Conservation (phyloP, 2,329 filamentous ascomycete species). For the Fusarium denticulatum region DNA sequence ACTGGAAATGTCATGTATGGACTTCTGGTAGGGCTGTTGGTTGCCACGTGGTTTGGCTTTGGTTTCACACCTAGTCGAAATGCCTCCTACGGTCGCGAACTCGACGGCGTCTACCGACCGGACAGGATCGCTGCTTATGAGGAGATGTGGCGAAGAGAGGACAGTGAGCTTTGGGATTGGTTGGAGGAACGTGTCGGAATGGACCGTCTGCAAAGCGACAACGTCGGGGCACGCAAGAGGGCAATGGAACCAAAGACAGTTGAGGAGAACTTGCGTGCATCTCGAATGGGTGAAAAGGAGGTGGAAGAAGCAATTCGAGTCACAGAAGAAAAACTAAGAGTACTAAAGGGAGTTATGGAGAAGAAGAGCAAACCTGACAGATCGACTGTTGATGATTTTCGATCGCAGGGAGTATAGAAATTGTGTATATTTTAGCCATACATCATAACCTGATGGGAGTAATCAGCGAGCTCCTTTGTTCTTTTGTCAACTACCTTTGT, state of each 20-base stretch:
- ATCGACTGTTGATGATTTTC: constrained; percentile 17
- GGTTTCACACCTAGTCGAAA: constrained; percentile 57
- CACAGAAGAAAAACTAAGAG: constrained; percentile 84
- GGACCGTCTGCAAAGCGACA: constrained; percentile 62
- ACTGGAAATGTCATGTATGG: constrained; percentile 82
- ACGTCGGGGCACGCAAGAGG: constrained; percentile 53
- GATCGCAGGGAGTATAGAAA: constrained; percentile 35
- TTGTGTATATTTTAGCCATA: constrained; percentile 37
- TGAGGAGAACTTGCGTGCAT: constrained; percentile 67
- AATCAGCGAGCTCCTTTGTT: constrained; percentile 39
- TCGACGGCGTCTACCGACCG: constrained; percentile 53
- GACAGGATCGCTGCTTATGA: constrained; percentile 87
- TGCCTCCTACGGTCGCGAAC: constrained; percentile 48
- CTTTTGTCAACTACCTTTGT: constrained; percentile 36
- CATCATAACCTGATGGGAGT: constrained; percentile 34
- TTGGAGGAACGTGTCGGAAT: constrained; percentile 85
- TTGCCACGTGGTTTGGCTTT: constrained; percentile 78
- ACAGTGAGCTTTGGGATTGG: constrained; percentile 93
- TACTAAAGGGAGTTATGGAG: constrained; percentile 76
- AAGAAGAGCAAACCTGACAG: constrained; percentile 50
- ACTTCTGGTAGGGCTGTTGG: constrained; percentile 76
- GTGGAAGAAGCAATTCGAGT: constrained; percentile 83
- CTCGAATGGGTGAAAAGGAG: constrained; percentile 75
- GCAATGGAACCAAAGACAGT: constrained; percentile 64
- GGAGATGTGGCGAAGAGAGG: constrained; percentile 89